These are phyloP conservation scores for Rosa rugosa DNA, from an alignment of 306 rosid genomes.

Conservation along the genomic window DNA sequence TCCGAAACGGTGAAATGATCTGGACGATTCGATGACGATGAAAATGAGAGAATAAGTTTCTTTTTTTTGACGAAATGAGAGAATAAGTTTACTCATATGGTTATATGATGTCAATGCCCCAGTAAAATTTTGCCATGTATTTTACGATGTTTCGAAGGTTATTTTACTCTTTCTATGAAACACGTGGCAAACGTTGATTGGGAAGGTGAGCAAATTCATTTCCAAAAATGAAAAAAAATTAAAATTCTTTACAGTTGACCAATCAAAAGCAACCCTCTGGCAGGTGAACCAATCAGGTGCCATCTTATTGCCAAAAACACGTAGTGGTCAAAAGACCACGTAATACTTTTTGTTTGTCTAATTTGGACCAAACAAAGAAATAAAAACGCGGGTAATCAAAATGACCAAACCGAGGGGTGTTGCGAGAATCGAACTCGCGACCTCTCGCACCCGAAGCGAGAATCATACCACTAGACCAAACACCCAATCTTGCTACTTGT, in stretches of 20 bases:
- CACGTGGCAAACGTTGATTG: not conserved
- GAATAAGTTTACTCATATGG: no score
- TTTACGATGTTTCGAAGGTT: no score
- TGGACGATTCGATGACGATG: no score
- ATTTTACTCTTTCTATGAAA: no score
- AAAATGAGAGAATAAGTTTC: no score
- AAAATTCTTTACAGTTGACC: not conserved
- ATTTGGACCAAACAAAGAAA: not conserved
- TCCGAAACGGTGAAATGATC: no score
- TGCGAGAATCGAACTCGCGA: conserved; percentile 71
- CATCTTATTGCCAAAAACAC: not conserved
- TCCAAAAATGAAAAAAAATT: not conserved
- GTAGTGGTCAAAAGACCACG: not conserved
- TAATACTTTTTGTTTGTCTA: no score
- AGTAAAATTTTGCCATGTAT: no score
- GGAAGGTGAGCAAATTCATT: not conserved
- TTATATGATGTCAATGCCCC: no score
- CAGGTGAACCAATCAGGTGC: not conserved
- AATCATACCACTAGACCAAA: conserved; percentile 85
- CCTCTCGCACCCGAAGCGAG: conserved; percentile 74
- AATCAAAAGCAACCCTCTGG: not conserved
- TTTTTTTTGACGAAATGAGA: no score
- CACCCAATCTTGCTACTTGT: conserved; percentile 15
- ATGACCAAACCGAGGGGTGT: conserved; percentile 21
- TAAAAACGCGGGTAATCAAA: not conserved